Evolutionary conservation across 2,329 filamentous ascomycete species (phyloP).

Genomic region (Onygena corvina): DNA sequence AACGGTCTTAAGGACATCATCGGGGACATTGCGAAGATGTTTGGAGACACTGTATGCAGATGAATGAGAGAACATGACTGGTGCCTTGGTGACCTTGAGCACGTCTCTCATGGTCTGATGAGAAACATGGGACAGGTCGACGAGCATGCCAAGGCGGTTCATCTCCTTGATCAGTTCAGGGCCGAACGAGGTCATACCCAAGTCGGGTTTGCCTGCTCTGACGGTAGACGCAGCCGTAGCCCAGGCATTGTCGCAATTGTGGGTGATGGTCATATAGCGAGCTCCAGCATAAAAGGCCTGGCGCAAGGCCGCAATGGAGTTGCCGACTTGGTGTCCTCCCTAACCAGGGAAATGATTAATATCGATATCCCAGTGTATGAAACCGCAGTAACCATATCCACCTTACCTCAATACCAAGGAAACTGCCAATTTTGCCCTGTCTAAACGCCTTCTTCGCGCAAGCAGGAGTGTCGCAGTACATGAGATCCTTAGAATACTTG

Average conservation of each 20-base stretch:
- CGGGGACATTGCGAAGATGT: slow-evolving; percentile 33
- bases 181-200: slow-evolving; percentile 20
- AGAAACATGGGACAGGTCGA: slow-evolving; percentile 22
- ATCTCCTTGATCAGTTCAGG: slow-evolving; percentile 19
- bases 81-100: slow-evolving; percentile 17
- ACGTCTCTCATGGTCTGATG: slow-evolving; percentile 20
- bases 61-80: slow-evolving; percentile 21
- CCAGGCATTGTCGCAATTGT: slow-evolving; percentile 24
- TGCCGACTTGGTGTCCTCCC: slow-evolving; percentile 22
- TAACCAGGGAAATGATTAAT: slow-evolving; percentile 8
- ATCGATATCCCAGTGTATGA: neutral
- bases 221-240: slow-evolving; percentile 19
- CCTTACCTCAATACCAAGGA: slow-evolving; percentile 20
- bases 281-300: slow-evolving; percentile 16
- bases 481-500: slow-evolving; percentile 18
- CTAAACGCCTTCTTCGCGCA: slow-evolving; percentile 19
- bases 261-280: slow-evolving; percentile 20
- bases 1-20: slow-evolving; percentile 29
- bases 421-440: slow-evolving; percentile 18
- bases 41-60: slow-evolving; percentile 18
- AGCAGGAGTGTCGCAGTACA: slow-evolving; percentile 17
- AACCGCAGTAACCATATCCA: neutral
- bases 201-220: slow-evolving; percentile 15
- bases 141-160: slow-evolving; percentile 23
- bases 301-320: slow-evolving; percentile 17